Percentiles rank a stretch among this genome's conserved stretches.
Conservation (phyloP, 2,329 filamentous ascomycete species). For the Setomelanomma holmii region DNA sequence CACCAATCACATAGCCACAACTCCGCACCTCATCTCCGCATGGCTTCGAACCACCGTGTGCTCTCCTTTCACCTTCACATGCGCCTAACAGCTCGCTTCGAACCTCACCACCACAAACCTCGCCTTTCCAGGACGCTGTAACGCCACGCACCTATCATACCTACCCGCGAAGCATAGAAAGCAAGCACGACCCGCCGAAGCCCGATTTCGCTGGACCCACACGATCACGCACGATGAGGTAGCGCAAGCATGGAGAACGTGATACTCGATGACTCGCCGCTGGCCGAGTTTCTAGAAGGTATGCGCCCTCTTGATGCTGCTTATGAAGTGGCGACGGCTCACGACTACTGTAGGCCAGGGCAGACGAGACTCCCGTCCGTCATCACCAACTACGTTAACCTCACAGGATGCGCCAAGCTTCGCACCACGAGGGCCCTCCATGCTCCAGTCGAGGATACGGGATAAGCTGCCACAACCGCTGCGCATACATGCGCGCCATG, state of each 20-base stretch:
- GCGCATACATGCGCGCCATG: conserved; percentile 45
- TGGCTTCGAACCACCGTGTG: conserved; percentile 22
- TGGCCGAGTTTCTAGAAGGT: conserved; percentile 92
- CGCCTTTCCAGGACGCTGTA: background rate
- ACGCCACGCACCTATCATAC: conserved; percentile 5
- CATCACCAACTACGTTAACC: conserved; percentile 26
- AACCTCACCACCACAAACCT: background rate
- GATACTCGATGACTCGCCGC: conserved; percentile 83
- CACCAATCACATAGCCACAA: conserved; percentile 28
- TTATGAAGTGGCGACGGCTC: conserved; percentile 21
- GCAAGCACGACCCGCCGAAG: background rate
- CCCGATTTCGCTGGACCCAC: background rate
- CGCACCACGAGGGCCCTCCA: conserved; percentile 59
- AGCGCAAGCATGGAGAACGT: conserved; percentile 76
- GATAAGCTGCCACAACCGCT: conserved; percentile 59
- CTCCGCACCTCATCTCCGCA: conserved; percentile 32
- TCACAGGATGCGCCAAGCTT: conserved; percentile 48
- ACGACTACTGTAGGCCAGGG: conserved; percentile 42
- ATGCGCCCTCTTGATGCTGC: conserved; percentile 20
- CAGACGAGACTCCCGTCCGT: conserved; percentile 34
- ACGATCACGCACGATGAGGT: conserved; percentile 37
- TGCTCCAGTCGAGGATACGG: conserved; percentile 57
- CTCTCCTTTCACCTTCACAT: conserved; percentile 10
- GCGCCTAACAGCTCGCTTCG: background rate
- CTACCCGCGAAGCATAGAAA: background rate